Base-by-base conservation (phyloP, 495 filamentous ascomycete genomes). In the Aspergillus hancockii region DNA sequence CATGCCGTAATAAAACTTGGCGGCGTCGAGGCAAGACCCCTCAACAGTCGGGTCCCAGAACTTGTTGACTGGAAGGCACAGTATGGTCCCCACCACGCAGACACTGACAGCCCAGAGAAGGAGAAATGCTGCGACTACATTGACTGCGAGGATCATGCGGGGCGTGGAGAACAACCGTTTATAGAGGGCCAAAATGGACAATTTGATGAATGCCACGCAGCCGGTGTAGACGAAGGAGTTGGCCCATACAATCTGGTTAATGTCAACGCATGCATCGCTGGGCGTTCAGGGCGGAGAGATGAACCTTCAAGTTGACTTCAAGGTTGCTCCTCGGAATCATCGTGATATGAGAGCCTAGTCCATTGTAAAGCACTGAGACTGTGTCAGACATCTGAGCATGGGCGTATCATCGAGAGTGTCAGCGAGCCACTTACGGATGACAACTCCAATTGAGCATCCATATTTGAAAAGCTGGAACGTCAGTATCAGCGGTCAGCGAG, bases 121-220 rank as follows among this genome's bases (percentile, higher is more conserved):
- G 28, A 76, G 62, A 14, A 73, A 51, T 16, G 51, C 54, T 10
- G 58, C 64, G 52, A 78, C 62, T 0, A 67, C 16, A 31, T 71
- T 67, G 40, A 67, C 61, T 5, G 63, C 66, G 18, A 65, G 22
- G 8, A 60, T 61, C 67, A 78, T 70, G 13, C 59, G 28, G 34
- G 58, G 65, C 10, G 56, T 65, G 0, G 65, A 52, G 47, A 81
- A 78, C 0, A 80, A 40, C 0, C 75, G 76, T 21, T 66, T 68
- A 54, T 78, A 75, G 10, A 80, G 65, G 0, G 72, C 65, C 18
- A 81, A 54, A 46, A 81, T 77, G 4, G 79, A 81, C 10, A 72
- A 59, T 53, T 80, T 81, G 61, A 74, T 71, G 36, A 71, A 69
- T 0, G 62, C 62, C 19, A 75, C 55, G 19, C 60, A 65, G 45